These are phyloP conservation scores for Skeletonema marinoi DNA, from an alignment of 108 stramenopile genomes.

Conservation along the genomic window DNA sequence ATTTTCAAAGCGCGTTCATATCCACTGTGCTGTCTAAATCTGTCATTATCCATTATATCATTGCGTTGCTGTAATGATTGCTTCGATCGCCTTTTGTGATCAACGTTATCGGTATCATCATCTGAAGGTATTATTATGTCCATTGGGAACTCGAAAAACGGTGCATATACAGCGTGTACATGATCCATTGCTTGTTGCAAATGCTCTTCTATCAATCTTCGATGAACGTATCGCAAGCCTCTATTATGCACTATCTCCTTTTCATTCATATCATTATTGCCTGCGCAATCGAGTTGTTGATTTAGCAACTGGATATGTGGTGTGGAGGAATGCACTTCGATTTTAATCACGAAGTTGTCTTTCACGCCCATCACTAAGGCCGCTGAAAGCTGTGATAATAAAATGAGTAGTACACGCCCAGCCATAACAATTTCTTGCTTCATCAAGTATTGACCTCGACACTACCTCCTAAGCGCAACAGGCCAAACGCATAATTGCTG, in stretches of 20 bases:
- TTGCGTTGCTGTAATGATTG: neutral
- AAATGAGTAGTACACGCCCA: neutral
- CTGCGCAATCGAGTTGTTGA: neutral
- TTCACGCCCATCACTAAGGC: neutral
- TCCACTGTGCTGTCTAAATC: constrained; percentile 3
- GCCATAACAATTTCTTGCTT: neutral
- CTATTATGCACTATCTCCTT: neutral
- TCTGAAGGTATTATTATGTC: neutral
- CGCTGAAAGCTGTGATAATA: neutral
- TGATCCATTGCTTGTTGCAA: neutral
- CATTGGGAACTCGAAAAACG: constrained; percentile 16
- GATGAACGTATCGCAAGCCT: neutral
- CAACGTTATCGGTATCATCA: neutral
- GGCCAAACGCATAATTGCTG: no score
- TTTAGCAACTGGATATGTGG: neutral
- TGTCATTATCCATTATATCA: constrained; percentile 11
- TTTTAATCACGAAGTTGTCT: neutral
- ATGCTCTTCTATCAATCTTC: neutral
- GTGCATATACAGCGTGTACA: constrained; percentile 6
- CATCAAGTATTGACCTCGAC: no score
- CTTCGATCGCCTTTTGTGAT: neutral
- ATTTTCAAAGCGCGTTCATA: constrained; percentile 4
- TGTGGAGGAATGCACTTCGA: neutral
- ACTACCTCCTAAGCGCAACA: no score
- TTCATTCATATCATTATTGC: neutral